Evolutionary conservation across 768 basidiomycete genomes (phyloP), one percentile per base, ranked within the genome.

Genomic region (Lactifluus subvellereus): DNA sequence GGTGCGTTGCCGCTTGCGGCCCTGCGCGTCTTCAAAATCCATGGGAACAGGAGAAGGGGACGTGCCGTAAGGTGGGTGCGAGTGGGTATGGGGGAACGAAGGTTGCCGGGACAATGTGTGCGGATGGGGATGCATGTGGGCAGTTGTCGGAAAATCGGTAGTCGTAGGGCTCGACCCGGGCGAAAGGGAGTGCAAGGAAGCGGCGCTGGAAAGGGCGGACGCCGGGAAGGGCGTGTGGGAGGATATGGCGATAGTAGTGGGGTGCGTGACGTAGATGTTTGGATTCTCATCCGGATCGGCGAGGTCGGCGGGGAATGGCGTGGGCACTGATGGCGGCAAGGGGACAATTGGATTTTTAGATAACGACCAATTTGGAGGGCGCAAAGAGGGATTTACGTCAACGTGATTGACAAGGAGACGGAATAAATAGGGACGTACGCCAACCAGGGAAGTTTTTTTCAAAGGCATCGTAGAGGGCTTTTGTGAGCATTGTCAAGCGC

Each of bases 221-320:
- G 78, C 37, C 77, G 77, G 40, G 79, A 72, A 27, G 79, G 78
- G 48, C 18, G 59, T 16, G 43, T 64, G 74, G 52, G 56, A 57
- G 50, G 40, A 70, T 55, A 62, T 75, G 22, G 81, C 71, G 3
- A 80, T 78, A 27, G 62, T 62, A 0, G 75, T 74, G 3, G 89
- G 87, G 0, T 86, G 85, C 3, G 87, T 91, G 67, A 91, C 78
- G 70, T 80, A 87, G 67, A 91, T 89, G 66, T 88, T 86, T 9
- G 88, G 87, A 37, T 61, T 72, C 7, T 83, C 83, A 27, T 71
- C 70, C 14, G 68, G 48, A 16, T 87, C 85, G 8, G 85, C 67
- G 2, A 88, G 73, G 60, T 88, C 87, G 6, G 72, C 65, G 16
- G 77, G 77, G 69, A 78, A 77, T 6, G 74, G 66, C 13, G 72